Conservation (phyloP, 345 rosid genomes). For the Turnera subulata region DNA sequence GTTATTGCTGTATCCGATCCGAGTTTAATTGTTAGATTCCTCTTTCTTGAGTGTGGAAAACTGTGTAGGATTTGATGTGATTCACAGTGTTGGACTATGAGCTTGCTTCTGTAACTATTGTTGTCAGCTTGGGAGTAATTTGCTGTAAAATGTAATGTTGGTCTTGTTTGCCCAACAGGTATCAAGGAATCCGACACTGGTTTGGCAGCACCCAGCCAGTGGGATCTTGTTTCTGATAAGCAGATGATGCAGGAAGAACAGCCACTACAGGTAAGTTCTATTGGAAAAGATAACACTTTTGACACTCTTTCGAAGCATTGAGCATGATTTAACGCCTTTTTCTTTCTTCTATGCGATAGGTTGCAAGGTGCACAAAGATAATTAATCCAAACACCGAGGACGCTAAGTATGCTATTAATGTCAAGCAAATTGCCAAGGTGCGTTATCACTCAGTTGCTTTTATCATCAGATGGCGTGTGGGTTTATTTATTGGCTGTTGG, state of each 20-base stretch:
- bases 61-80: too few relatives aligned
- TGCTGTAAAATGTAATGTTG: not conserved
- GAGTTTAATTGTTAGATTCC: too few relatives aligned
- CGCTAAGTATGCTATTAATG: constrained; percentile 92
- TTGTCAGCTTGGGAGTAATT: too few relatives aligned
- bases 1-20: too few relatives aligned
- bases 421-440: constrained; percentile 97
- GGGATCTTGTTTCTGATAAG: constrained; percentile 99
- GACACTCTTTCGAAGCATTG: not conserved
- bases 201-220: constrained; percentile 93
- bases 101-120: too few relatives aligned
- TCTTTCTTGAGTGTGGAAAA: too few relatives aligned
- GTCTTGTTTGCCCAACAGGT: constrained; percentile 32
- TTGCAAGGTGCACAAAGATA: constrained; percentile 95
- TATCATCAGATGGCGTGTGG: not conserved
- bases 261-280: constrained; percentile 64
- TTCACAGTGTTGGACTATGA: too few relatives aligned
- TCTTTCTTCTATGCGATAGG: constrained; percentile 38
- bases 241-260: constrained; percentile 99
- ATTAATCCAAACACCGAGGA: constrained; percentile 95
- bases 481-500: not conserved
- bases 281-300: not conserved
- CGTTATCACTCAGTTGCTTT: not conserved
- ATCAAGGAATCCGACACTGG: constrained; percentile 99
- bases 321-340: not conserved